A percentile compares a stretch with the other conserved stretches of the same genome.
phyloP scores from a whole-genome alignment of 352 stramenopile species.

The Globisporangium middletonii region DNA sequence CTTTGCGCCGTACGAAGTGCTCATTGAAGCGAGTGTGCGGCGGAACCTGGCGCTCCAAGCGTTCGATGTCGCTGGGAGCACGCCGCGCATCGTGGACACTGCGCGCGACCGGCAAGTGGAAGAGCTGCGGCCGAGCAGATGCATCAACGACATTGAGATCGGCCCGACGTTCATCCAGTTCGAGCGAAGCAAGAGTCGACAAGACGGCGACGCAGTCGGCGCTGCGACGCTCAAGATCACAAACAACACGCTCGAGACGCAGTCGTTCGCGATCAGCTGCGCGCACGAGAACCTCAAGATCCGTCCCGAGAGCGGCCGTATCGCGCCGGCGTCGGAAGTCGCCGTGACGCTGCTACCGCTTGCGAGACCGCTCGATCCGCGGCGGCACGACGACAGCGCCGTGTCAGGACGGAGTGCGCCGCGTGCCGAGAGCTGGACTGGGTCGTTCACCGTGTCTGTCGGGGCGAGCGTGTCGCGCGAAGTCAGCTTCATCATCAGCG shows the following conservation, averaged over 20 bases:
- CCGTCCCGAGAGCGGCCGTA: constrained; percentile 27
- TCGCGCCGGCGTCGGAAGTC: constrained; percentile 37
- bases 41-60: constrained; percentile 24
- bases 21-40: constrained; percentile 79
- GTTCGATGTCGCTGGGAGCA: not conserved
- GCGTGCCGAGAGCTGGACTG: constrained; percentile 43
- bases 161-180: constrained; percentile 60
- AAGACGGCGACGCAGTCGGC: constrained; percentile 14
- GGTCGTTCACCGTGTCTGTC: constrained; percentile 52
- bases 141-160: constrained; percentile 43
- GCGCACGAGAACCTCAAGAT: constrained; percentile 55
- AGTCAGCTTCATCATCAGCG: constrained; percentile 62
- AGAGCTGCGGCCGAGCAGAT: constrained; percentile 39
- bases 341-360: constrained; percentile 46
- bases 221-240: constrained; percentile 37
- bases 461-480: constrained; percentile 44
- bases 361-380: constrained; percentile 38
- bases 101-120: constrained; percentile 20
- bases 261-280: constrained; percentile 49
- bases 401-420: constrained; percentile 4
- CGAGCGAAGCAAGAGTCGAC: constrained; percentile 23
- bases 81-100: not conserved
- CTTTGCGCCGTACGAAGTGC: constrained; percentile 70
- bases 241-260: constrained; percentile 45
- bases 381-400: constrained; percentile 5